A percentile compares a stretch with the other conserved stretches of the same genome.
Conservation (phyloP, 331 rosid genomes). For the Arachis monticola region DNA sequence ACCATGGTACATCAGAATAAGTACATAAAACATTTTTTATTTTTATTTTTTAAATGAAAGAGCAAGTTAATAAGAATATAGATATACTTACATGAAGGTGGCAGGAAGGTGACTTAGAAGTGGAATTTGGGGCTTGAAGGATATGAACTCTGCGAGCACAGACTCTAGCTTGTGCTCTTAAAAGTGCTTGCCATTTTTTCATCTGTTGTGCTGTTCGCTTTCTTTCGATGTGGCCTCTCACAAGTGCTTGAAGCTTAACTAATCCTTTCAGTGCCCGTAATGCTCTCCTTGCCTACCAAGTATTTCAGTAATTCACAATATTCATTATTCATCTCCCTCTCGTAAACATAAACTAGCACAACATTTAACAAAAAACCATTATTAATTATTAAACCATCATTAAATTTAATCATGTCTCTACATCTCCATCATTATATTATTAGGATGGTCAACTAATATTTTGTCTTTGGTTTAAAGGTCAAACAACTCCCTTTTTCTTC, state of each 20-base stretch:
- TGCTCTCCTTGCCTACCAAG: conserved; percentile 76
- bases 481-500: neutral
- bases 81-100: conserved; percentile 57
- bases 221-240: conserved; percentile 86
- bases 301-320: conserved; percentile 3
- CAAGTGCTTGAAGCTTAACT: conserved; percentile 91
- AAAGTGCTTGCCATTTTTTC: conserved; percentile 61
- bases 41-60: too few relatives aligned
- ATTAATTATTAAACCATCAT: neutral
- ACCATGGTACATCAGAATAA: too few relatives aligned
- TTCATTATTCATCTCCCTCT: neutral
- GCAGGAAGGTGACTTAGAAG: conserved; percentile 53
- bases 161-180: conserved; percentile 64
- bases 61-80: too few relatives aligned
- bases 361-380: neutral
- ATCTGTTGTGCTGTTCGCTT: conserved; percentile 70
- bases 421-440: conserved; percentile 5
- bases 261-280: conserved; percentile 83
- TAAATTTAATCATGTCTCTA: conserved; percentile 3
- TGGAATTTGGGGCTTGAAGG: conserved; percentile 45
- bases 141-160: conserved; percentile 49
- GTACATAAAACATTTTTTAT: neutral
- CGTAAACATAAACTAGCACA: neutral
- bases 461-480: neutral
- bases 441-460: conserved; percentile 19